A percentile compares a stretch with the other conserved stretches of the same genome.
These are phyloP conservation scores for Atkinsonella texensis DNA, from an alignment of 2,329 filamentous ascomycete genomes.

Conservation along the genomic window DNA sequence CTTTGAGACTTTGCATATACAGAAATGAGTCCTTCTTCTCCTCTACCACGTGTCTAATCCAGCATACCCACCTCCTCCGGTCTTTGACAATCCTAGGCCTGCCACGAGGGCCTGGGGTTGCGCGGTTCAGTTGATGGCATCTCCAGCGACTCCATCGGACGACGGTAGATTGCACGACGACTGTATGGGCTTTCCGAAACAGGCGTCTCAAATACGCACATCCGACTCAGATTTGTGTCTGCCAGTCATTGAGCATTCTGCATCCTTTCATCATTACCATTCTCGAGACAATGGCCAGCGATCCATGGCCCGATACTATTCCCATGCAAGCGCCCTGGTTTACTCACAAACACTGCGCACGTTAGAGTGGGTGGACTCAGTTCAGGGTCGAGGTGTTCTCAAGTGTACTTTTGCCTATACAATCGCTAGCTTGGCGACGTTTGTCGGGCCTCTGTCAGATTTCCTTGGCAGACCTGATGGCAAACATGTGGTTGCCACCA, in stretches of 20 bases:
- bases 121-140: background rate
- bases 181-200: background rate
- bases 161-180: conserved; percentile 5
- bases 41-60: background rate
- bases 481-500: conserved; percentile 81
- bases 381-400: conserved; percentile 60
- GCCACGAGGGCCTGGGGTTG: background rate
- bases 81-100: background rate
- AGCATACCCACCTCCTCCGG: background rate
- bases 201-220: background rate
- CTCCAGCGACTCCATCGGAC: conserved; percentile 2
- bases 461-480: conserved; percentile 73
- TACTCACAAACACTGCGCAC: conserved; percentile 1
- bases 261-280: background rate
- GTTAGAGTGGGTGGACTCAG: conserved; percentile 46
- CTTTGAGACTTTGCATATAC: no score
- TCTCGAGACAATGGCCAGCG: background rate
- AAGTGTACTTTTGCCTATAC: conserved; percentile 84
- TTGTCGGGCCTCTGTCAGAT: conserved; percentile 55
- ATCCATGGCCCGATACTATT: background rate
- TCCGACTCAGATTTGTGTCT: background rate
- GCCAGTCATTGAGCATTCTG: background rate
- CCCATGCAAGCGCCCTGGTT: background rate
- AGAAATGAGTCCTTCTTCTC: no score
- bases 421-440: conserved; percentile 70